These are phyloP conservation scores for Laburnicola sp. DNA, from an alignment of 2,329 filamentous ascomycete species.

Conservation along the genomic window DNA sequence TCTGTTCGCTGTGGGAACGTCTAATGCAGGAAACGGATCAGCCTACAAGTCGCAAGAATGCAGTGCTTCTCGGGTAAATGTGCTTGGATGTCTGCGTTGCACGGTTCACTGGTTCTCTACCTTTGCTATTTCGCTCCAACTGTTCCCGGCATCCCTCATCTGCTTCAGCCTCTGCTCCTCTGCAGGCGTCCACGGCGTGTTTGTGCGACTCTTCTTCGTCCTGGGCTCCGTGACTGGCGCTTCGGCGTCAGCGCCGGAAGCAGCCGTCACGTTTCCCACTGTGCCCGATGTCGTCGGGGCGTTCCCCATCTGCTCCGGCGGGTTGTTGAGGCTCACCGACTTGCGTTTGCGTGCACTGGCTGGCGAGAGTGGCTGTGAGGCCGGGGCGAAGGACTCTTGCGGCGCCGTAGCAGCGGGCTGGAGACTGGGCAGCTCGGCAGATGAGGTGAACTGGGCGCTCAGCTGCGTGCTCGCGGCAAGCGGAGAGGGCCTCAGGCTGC, in stretches of 20 bases:
- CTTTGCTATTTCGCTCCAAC: constrained; percentile 98
- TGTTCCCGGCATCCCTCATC: constrained; percentile 90
- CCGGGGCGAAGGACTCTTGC: constrained; percentile 25
- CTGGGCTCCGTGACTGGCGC: constrained; percentile 42
- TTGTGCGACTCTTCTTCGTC: constrained; percentile 93
- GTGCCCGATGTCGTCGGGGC: constrained; percentile 20
- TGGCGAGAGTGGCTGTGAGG: constrained; percentile 27
- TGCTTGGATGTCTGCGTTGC: constrained; percentile 7
- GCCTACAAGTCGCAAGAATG: constrained; percentile 7
- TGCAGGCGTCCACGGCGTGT: constrained; percentile 95
- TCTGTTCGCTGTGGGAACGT: constrained; percentile 92
- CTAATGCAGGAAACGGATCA: constrained; percentile 51
- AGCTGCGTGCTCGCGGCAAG: constrained; percentile 40
- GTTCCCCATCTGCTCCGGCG: constrained; percentile 30
- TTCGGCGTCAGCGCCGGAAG: constrained; percentile 27
- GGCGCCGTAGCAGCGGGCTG: constrained; percentile 36
- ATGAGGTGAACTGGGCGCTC: constrained; percentile 22
- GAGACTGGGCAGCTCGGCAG: constrained; percentile 31
- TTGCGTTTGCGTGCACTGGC: constrained; percentile 40
- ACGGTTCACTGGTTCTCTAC: constrained; percentile 50
- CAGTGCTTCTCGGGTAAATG: constrained; percentile 1
- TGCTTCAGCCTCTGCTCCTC: constrained; percentile 91
- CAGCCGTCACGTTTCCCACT: constrained; percentile 28
- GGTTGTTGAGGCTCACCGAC: constrained; percentile 32
- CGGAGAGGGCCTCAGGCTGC: constrained; percentile 49